These are phyloP conservation scores for Acephala macrosclerotiorum DNA, from an alignment of 2,329 filamentous ascomycete genomes.

Conservation along the genomic window DNA sequence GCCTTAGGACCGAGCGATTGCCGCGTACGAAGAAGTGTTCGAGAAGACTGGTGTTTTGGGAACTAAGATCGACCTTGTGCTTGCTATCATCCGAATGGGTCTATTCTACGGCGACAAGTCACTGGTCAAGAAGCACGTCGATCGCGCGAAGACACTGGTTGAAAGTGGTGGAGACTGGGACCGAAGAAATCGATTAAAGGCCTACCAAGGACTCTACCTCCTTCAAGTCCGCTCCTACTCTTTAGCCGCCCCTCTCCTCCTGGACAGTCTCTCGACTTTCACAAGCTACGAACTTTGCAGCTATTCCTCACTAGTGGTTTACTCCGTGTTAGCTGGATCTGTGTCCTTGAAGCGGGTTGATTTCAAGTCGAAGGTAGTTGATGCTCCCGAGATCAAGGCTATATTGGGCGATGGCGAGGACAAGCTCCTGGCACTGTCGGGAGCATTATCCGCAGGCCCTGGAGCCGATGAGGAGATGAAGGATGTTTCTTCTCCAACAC, in stretches of 20 bases:
- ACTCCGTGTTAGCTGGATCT: constrained; percentile 93
- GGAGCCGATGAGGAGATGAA: constrained; percentile 81
- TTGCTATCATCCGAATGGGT: constrained; percentile 94
- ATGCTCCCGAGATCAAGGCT: constrained; percentile 97
- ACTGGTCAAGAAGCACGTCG: constrained; percentile 91
- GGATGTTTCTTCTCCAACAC: constrained; percentile 62
- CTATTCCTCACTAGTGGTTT: constrained; percentile 93
- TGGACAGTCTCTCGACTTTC: constrained; percentile 97
- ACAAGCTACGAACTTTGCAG: constrained; percentile 98
- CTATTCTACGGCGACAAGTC: constrained; percentile 95
- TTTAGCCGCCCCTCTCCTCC: constrained; percentile 86
- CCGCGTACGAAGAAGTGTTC: constrained; percentile 89
- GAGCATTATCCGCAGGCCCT: constrained; percentile 81
- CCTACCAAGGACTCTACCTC: constrained; percentile 93
- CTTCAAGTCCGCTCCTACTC: constrained; percentile 92
- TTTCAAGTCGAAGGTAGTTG: constrained; percentile 99
- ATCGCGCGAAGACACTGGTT: constrained; percentile 87
- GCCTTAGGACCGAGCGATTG: constrained; percentile 86
- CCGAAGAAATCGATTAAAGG: constrained; percentile 96
- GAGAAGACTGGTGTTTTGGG: constrained; percentile 98
- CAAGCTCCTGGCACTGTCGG: constrained; percentile 82
- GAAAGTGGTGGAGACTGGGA: constrained; percentile 99
- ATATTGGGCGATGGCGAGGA: constrained; percentile 92
- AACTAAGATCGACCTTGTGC: constrained; percentile 95
- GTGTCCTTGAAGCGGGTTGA: constrained; percentile 95